These are phyloP conservation scores for Candida oleophila DNA, from an alignment of 805 yeast genomes.

Conservation along the genomic window DNA sequence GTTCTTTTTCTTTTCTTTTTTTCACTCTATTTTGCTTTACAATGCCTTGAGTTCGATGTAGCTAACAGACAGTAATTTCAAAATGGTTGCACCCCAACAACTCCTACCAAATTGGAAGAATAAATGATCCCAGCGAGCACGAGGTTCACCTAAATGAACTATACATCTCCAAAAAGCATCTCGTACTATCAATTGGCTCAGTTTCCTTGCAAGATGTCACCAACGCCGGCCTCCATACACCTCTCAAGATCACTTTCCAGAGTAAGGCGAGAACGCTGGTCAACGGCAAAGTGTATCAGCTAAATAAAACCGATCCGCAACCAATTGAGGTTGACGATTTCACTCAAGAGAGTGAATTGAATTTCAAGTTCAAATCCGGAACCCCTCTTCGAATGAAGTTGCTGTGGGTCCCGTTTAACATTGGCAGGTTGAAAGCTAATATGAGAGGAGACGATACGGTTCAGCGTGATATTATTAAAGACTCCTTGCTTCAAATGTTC, in stretches of 20 bases:
- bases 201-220: not conserved
- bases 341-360: conserved; percentile 7
- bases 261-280: conserved; percentile 5
- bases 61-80: not conserved
- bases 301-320: conserved; percentile 9
- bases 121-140: not conserved
- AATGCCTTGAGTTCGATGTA: not conserved
- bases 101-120: conserved; percentile 3
- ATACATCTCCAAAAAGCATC: conserved; percentile 6
- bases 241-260: conserved; percentile 1
- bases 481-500: conserved; percentile 3
- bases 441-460: not conserved
- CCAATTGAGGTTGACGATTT: conserved; percentile 2
- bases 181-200: not conserved
- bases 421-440: conserved; percentile 10
- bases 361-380: conserved; percentile 11
- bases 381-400: conserved; percentile 14
- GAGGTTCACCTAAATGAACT: conserved; percentile 1
- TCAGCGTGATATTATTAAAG: conserved; percentile 1
- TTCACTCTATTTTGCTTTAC: not conserved
- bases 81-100: conserved; percentile 3
- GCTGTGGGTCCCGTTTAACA: conserved; percentile 21
- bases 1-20: not conserved
- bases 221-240: conserved; percentile 2
- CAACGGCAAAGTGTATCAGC: conserved; percentile 1